These are phyloP conservation scores for Argentina anserina DNA, from an alignment of 306 rosid genomes.

Conservation along the genomic window DNA sequence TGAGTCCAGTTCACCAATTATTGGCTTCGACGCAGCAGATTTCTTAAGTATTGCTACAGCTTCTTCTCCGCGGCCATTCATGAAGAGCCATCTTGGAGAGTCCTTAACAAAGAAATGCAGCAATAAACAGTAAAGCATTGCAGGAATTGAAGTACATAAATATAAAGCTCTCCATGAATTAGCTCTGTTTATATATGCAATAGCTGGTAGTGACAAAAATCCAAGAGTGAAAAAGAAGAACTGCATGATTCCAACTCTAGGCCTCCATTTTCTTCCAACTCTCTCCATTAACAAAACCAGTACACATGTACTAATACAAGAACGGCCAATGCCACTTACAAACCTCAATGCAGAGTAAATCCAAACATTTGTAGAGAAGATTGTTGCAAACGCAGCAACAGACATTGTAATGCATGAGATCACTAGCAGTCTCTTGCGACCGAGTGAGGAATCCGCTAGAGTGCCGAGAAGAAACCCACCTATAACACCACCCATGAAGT, in stretches of 20 bases:
- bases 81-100: constrained; percentile 17
- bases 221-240: constrained; percentile 15
- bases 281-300: constrained; percentile 18
- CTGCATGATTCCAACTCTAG: constrained; percentile 19
- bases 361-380: constrained; percentile 13
- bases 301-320: constrained; percentile 15
- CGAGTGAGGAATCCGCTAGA: constrained; percentile 36
- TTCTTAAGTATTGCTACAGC: constrained; percentile 6
- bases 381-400: constrained; percentile 3
- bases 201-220: constrained; percentile 16
- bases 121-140: constrained; percentile 7
- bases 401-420: constrained; percentile 16
- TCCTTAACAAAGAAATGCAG: constrained; percentile 12
- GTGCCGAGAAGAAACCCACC: constrained; percentile 34
- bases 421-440: constrained; percentile 27
- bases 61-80: constrained; percentile 8
- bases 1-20: background rate
- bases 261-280: constrained; percentile 20
- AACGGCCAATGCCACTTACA: constrained; percentile 8
- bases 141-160: constrained; percentile 13
- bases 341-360: constrained; percentile 10
- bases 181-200: constrained; percentile 15
- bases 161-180: constrained; percentile 19
- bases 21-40: background rate
- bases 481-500: constrained; percentile 23